phyloP scores from a whole-genome alignment of 805 yeast species.

The Myxozyma lipomycoides region DNA sequence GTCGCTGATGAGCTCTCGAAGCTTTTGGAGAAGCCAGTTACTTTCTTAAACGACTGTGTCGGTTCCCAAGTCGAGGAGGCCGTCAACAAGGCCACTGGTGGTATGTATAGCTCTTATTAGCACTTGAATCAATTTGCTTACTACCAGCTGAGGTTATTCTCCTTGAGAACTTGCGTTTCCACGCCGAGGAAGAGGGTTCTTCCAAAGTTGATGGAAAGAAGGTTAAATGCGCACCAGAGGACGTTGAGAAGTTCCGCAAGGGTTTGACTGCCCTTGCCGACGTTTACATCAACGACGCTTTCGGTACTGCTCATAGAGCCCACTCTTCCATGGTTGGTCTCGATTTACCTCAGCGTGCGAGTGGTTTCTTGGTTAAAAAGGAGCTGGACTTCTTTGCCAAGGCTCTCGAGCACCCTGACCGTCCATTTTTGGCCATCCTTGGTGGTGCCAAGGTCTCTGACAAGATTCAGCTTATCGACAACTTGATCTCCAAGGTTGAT shows the following conservation, averaged over 20 bases:
- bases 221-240: conserved; percentile 85
- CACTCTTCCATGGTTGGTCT: conserved; percentile 99
- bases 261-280: conserved; percentile 91
- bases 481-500: conserved; percentile 88
- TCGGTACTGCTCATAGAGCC: conserved; percentile 99
- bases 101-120: not conserved
- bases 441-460: conserved; percentile 99
- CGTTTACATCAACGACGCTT: conserved; percentile 94
- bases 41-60: conserved; percentile 85
- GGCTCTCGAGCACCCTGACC: conserved; percentile 95
- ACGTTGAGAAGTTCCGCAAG: conserved; percentile 81
- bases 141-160: conserved; percentile 73
- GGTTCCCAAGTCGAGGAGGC: conserved; percentile 84
- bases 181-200: conserved; percentile 87
- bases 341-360: conserved; percentile 91
- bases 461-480: conserved; percentile 97
- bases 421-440: conserved; percentile 97
- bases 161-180: conserved; percentile 97
- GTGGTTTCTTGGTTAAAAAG: conserved; percentile 98
- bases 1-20: conserved; percentile 84
- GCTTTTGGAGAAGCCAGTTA: conserved; percentile 68
- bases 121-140: not conserved
- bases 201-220: conserved; percentile 90
- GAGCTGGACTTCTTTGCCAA: conserved; percentile 96
- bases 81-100: conserved; percentile 60